These are phyloP conservation scores for Favolaschia claudopus DNA, from an alignment of 768 basidiomycete genomes.

Conservation along the genomic window DNA sequence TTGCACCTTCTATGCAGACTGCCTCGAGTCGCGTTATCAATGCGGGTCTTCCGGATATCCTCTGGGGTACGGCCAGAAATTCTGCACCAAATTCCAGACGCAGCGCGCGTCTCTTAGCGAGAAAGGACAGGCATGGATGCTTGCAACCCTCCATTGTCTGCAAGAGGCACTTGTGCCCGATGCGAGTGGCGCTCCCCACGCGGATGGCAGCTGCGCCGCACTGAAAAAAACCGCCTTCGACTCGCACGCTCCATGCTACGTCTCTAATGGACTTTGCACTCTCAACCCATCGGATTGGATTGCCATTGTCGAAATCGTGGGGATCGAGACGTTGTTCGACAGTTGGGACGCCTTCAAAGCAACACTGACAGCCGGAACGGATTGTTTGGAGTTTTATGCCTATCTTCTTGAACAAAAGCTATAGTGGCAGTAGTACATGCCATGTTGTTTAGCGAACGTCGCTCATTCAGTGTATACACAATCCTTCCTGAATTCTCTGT, in stretches of 20 bases:
- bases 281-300: constrained; percentile 45
- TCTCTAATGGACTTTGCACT: constrained; percentile 49
- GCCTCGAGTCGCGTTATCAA: constrained; percentile 53
- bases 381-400: constrained; percentile 39
- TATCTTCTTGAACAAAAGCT: constrained; percentile 10
- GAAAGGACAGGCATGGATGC: constrained; percentile 50
- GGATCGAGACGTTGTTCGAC: constrained; percentile 38
- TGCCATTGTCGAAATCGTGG: constrained; percentile 45
- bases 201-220: constrained; percentile 38
- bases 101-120: constrained; percentile 37
- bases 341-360: constrained; percentile 40
- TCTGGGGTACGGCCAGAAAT: constrained; percentile 48
- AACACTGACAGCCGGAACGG: constrained; percentile 36
- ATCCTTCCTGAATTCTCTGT: too few species aligned
- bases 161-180: constrained; percentile 50
- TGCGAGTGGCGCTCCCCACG: constrained; percentile 29
- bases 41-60: constrained; percentile 55
- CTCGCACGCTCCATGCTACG: constrained; percentile 51
- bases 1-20: constrained; percentile 53
- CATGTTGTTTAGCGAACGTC: too few species aligned
- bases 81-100: constrained; percentile 47
- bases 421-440: too few species aligned
- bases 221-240: constrained; percentile 48
- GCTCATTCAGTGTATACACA: too few species aligned
- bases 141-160: constrained; percentile 54